phyloP scores from a whole-genome alignment of 2,329 filamentous ascomycete genomes.

The Penicillium polonicum region DNA sequence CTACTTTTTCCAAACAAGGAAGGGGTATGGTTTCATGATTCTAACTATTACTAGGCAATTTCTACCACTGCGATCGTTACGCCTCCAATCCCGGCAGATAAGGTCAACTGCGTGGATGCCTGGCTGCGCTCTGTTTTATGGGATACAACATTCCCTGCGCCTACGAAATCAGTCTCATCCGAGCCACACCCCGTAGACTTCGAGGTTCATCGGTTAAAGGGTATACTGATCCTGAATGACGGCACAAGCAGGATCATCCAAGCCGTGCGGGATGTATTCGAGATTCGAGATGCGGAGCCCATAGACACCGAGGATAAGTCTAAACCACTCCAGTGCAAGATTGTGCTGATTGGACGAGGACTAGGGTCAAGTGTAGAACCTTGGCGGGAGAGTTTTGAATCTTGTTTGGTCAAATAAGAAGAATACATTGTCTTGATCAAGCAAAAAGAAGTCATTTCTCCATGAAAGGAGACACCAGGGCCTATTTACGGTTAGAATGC shows the following conservation, averaged over 20 bases:
- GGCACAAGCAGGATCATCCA: slow-evolving; percentile 76
- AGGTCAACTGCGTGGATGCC: slow-evolving; percentile 66
- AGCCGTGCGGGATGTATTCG: slow-evolving; percentile 90
- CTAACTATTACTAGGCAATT: slow-evolving; percentile 61
- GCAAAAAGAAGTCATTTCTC: background rate
- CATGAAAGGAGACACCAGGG: background rate
- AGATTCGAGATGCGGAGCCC: slow-evolving; percentile 67
- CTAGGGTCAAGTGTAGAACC: slow-evolving; percentile 34
- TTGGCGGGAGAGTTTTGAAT: slow-evolving; percentile 40
- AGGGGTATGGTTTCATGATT: background rate
- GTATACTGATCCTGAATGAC: slow-evolving; percentile 64
- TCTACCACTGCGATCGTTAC: slow-evolving; percentile 75
- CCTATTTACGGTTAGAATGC: slow-evolving; percentile 1
- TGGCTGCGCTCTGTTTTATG: slow-evolving; percentile 85
- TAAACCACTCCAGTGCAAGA: slow-evolving; percentile 36
- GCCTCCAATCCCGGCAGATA: slow-evolving; percentile 56
- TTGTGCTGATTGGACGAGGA: slow-evolving; percentile 50
- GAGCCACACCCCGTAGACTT: slow-evolving; percentile 48
- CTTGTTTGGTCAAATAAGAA: slow-evolving; percentile 20
- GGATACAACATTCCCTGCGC: slow-evolving; percentile 54
- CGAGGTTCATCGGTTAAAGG: slow-evolving; percentile 87
- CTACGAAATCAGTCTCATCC: slow-evolving; percentile 4
- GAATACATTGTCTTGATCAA: background rate
- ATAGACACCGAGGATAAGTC: slow-evolving; percentile 22
- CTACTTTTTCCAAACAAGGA: background rate